Evolutionary conservation across 106 monocot species (phyloP).

Genomic region (Gastrodia elata): DNA sequence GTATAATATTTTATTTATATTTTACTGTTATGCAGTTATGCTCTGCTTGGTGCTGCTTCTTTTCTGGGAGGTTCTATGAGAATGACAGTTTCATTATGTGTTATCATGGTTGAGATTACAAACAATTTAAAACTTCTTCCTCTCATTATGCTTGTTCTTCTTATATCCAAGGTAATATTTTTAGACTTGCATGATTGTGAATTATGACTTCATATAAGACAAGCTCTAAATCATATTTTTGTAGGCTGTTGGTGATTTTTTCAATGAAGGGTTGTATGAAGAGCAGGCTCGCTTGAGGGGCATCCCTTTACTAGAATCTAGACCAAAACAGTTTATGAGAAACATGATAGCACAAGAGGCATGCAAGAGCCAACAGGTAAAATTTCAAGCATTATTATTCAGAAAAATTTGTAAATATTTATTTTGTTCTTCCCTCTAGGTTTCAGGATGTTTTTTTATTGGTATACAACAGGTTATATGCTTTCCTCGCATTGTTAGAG

Average conservation of each 20-base stretch:
- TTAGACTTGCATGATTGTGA: neutral
- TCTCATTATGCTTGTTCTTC: slow-evolving; percentile 97
- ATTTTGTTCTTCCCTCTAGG: neutral
- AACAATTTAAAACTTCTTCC: slow-evolving; percentile 92
- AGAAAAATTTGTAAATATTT: neutral
- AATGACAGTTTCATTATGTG: slow-evolving; percentile 99
- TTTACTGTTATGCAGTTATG: slow-evolving; percentile 50
- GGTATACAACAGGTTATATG: slow-evolving; percentile 44
- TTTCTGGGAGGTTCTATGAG: slow-evolving; percentile 99
- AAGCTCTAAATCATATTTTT: slow-evolving; percentile 7
- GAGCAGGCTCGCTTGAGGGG: slow-evolving; percentile 82
- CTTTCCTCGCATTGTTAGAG: slow-evolving; percentile 73
- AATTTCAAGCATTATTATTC: neutral
- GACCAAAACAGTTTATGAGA: slow-evolving; percentile 88
- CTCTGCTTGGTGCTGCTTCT: slow-evolving; percentile 97
- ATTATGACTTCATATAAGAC: neutral
- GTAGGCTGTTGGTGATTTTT: slow-evolving; percentile 97
- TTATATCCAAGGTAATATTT: slow-evolving; percentile 79
- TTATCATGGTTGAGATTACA: slow-evolving; percentile 99
- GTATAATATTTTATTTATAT: neutral
- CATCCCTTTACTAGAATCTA: slow-evolving; percentile 87
- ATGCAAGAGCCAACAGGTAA: slow-evolving; percentile 74
- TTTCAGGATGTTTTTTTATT: neutral
- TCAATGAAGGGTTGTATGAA: slow-evolving; percentile 94
- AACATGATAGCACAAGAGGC: slow-evolving; percentile 75